These are phyloP conservation scores for Colletotrichum sp. DNA, from an alignment of 2,329 filamentous ascomycete genomes.

Conservation along the genomic window DNA sequence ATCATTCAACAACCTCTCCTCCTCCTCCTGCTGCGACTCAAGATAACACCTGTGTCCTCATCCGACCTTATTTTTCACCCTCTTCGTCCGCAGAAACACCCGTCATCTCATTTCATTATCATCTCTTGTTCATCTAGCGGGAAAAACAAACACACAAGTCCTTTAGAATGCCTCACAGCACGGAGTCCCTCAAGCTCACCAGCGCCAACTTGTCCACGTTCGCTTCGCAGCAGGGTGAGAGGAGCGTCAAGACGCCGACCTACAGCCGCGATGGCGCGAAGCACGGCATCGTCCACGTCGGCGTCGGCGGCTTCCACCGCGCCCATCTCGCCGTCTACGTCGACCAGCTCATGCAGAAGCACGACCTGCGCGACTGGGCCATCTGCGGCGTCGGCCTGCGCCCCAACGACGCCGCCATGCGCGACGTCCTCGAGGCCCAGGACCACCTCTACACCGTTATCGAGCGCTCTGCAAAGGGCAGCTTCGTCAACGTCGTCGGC, in stretches of 20 bases:
- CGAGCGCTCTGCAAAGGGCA: conserved; percentile 57
- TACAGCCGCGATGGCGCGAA: conserved; percentile 51
- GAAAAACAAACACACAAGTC: not conserved
- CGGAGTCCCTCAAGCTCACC: conserved; percentile 17
- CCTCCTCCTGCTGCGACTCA: not conserved
- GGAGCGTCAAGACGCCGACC: conserved; percentile 35
- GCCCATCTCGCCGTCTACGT: conserved; percentile 58
- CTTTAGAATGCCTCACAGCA: conserved; percentile 21
- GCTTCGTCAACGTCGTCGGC: conserved; percentile 50
- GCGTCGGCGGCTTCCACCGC: conserved; percentile 59
- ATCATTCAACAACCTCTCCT: not conserved
- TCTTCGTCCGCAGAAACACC: not conserved
- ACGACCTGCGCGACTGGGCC: conserved; percentile 47
- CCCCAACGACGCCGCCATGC: conserved; percentile 54
- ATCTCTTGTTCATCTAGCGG: not conserved
- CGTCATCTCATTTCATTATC: not conserved
- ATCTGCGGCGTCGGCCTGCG: conserved; percentile 58
- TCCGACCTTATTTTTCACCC: not conserved
- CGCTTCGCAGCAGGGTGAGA: conserved; percentile 9
- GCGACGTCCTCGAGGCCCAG: conserved; percentile 50
- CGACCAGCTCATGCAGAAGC: conserved; percentile 50
- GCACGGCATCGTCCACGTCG: conserved; percentile 59
- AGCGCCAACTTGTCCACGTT: conserved; percentile 12
- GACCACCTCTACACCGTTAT: conserved; percentile 59
- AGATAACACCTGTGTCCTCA: not conserved